Evolutionary conservation across 2,329 filamentous ascomycete genomes (phyloP).

Genomic region (Pestalotiopsis sp.): DNA sequence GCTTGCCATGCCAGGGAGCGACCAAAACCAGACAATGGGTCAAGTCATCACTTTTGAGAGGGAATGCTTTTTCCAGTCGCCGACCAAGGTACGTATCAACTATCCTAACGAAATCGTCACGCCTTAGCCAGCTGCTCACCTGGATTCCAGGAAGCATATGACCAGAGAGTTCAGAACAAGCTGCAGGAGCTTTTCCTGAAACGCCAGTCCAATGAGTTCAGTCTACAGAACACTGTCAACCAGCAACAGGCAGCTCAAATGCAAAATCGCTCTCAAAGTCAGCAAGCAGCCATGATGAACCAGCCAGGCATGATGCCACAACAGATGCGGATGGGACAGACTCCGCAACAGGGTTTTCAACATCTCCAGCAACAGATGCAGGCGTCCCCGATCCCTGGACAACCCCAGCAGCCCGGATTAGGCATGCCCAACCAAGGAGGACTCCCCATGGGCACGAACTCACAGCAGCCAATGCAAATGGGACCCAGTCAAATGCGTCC

Average conservation of each 20-base stretch:
- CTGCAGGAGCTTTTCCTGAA: constrained; percentile 52
- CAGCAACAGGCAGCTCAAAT: constrained; percentile 41
- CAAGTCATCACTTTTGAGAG: constrained; percentile 51
- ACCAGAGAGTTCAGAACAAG: constrained; percentile 49
- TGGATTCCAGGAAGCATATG: constrained; percentile 50
- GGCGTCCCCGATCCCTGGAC: constrained; percentile 53
- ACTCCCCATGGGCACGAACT: constrained; percentile 29
- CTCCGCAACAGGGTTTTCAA: constrained; percentile 57
- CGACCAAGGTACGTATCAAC: constrained; percentile 48
- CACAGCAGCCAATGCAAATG: constrained; percentile 39
- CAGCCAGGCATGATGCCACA: constrained; percentile 52
- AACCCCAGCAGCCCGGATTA: constrained; percentile 43
- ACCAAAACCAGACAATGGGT: constrained; percentile 44
- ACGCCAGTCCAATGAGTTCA: constrained; percentile 53
- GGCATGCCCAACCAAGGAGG: constrained; percentile 43
- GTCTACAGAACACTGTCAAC: constrained; percentile 53
- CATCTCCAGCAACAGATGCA: constrained; percentile 64
- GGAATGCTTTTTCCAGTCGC: constrained; percentile 47
- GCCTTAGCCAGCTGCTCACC: not conserved
- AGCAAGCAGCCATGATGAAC: constrained; percentile 53
- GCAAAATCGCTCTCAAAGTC: constrained; percentile 22
- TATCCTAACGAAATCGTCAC: not conserved
- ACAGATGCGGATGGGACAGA: constrained; percentile 56
- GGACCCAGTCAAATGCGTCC: constrained; percentile 32
- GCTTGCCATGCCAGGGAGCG: constrained; percentile 45